Conservation (phyloP, 163 green algal species). For the Chlamydomonas reinhardtii region DNA sequence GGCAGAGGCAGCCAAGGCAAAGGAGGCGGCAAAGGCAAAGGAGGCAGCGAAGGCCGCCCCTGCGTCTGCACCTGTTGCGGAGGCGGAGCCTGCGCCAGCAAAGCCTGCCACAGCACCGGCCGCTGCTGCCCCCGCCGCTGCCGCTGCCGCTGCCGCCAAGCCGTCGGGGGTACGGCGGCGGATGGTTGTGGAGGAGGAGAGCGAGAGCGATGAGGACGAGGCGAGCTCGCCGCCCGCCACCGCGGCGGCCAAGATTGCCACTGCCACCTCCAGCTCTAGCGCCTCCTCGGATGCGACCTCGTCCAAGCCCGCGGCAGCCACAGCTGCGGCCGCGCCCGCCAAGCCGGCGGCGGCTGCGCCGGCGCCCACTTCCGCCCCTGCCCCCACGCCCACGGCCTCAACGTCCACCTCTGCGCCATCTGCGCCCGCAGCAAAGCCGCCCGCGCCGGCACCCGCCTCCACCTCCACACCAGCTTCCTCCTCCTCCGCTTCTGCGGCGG, state of each 20-base stretch:
- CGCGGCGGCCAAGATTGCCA: neutral
- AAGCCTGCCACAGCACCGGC: neutral
- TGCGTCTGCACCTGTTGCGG: too few species aligned
- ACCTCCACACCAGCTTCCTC: neutral
- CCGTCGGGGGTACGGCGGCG: neutral
- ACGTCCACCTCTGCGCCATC: neutral
- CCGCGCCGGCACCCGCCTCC: neutral
- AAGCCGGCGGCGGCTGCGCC: neutral
- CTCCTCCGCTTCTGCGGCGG: neutral
- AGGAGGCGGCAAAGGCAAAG: neutral
- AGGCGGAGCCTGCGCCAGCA: neutral
- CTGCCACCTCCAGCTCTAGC: neutral
- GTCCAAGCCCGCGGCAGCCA: neutral
- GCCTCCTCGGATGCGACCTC: neutral
- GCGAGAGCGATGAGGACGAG: constrained; percentile 26
- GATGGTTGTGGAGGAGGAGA: constrained; percentile 24
- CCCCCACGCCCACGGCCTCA: neutral
- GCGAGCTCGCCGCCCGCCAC: neutral
- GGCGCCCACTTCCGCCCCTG: neutral
- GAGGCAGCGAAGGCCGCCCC: neutral
- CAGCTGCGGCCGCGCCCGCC: neutral
- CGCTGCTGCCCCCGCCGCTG: neutral
- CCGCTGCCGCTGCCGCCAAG: neutral
- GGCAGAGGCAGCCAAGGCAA: neutral
- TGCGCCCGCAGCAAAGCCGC: neutral